phyloP scores from a whole-genome alignment of 78 protist species.

The Tieghemostelium lacteum region DNA sequence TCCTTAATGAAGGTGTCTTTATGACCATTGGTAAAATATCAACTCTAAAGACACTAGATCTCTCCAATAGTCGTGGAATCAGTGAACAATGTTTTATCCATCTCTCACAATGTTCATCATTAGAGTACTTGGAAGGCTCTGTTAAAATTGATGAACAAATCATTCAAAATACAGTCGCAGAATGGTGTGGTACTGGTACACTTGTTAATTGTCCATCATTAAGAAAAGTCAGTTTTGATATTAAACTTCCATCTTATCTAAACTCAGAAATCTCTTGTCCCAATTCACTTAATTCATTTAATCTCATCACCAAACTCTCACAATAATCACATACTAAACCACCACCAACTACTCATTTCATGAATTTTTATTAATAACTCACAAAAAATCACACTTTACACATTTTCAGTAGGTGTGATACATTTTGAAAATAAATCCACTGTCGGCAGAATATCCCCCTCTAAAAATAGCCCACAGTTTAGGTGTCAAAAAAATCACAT shows the following conservation, averaged over 20 bases:
- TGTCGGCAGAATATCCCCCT: too few relatives aligned
- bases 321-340: neutral
- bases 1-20: conserved; percentile 42
- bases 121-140: conserved; percentile 44
- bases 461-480: too few relatives aligned
- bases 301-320: neutral
- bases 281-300: neutral
- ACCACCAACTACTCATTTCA: too few relatives aligned
- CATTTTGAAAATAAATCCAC: too few relatives aligned
- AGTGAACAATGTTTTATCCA: conserved; percentile 43
- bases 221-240: conserved; percentile 46
- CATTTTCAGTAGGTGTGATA: too few relatives aligned
- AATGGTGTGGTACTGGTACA: conserved; percentile 75
- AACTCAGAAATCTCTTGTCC: conserved; percentile 37
- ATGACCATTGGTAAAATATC: conserved; percentile 15
- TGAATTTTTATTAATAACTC: too few relatives aligned
- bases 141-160: conserved; percentile 16
- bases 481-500: too few relatives aligned
- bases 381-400: too few relatives aligned
- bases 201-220: conserved; percentile 51
- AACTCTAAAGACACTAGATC: conserved; percentile 18
- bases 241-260: conserved; percentile 25
- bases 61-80: conserved; percentile 51
- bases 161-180: conserved; percentile 39
- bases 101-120: conserved; percentile 31